Conservation (phyloP, 495 filamentous ascomycete genomes). For the Penicillium salamii region DNA sequence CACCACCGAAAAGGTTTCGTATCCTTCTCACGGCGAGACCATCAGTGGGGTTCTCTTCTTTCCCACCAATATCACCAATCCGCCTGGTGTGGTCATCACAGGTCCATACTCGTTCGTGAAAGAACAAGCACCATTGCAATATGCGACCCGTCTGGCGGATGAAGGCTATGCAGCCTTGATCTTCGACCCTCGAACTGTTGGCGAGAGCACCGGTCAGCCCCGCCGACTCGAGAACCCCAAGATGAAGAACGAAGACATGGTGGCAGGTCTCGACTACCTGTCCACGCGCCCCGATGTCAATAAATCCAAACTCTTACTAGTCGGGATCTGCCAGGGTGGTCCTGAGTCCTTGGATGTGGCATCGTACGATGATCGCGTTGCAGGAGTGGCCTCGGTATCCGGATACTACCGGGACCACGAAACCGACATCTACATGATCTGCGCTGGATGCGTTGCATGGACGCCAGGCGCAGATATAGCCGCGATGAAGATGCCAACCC, state of each 20-base stretch:
- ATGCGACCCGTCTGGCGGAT: slow-evolving; percentile 20
- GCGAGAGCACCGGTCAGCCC: slow-evolving; percentile 23
- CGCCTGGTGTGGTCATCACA: no score
- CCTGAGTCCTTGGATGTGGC: slow-evolving; percentile 22
- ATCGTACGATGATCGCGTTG: slow-evolving; percentile 19
- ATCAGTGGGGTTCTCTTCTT: slow-evolving; percentile 1
- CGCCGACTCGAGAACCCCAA: slow-evolving; percentile 20
- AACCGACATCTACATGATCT: slow-evolving; percentile 26
- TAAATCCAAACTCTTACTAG: slow-evolving; percentile 9
- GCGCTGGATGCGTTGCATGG: slow-evolving; percentile 21
- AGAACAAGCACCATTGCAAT: slow-evolving; percentile 24
- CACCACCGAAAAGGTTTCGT: slow-evolving; percentile 17
- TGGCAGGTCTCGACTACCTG: slow-evolving; percentile 20
- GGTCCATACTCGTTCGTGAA: slow-evolving; percentile 4
- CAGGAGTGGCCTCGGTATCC: slow-evolving; percentile 19
- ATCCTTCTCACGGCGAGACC: slow-evolving; percentile 16
- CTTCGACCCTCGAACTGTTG: slow-evolving; percentile 19
- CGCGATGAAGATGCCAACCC: slow-evolving; percentile 15
- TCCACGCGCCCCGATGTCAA: slow-evolving; percentile 3
- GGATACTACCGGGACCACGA: slow-evolving; percentile 25
- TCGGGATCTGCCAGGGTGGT: slow-evolving; percentile 23
- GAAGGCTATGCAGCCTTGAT: slow-evolving; percentile 22
- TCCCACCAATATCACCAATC: no score
- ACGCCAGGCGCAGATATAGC: slow-evolving; percentile 16
- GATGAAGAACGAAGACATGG: slow-evolving; percentile 18